Percentiles rank a stretch among this genome's conserved stretches.
These are phyloP conservation scores for Lactarius sanguifluus DNA, from an alignment of 768 basidiomycete species.

Conservation along the genomic window DNA sequence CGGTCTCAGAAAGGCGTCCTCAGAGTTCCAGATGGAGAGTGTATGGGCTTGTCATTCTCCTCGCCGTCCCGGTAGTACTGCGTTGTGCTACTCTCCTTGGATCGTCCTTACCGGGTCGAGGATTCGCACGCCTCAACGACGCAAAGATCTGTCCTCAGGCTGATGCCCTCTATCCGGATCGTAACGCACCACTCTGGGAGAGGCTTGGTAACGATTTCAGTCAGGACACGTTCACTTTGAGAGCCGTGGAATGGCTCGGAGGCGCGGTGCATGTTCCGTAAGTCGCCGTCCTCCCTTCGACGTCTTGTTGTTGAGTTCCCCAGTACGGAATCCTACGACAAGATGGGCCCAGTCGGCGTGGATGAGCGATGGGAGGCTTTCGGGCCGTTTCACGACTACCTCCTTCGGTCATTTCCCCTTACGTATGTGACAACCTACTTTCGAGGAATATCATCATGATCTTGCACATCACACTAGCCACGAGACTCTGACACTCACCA, in stretches of 20 bases:
- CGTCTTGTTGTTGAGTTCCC: background rate
- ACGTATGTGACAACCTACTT: slow-evolving; percentile 41
- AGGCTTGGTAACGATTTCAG: slow-evolving; percentile 34
- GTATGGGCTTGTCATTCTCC: background rate
- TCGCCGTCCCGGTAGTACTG: background rate
- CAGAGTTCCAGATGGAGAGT: background rate
- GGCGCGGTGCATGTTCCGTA: slow-evolving; percentile 43
- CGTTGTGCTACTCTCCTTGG: background rate
- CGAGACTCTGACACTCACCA: slow-evolving; percentile 48
- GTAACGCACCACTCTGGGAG: slow-evolving; percentile 35
- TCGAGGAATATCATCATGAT: no score
- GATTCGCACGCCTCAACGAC: background rate
- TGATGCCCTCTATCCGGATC: slow-evolving; percentile 35
- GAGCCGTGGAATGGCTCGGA: slow-evolving; percentile 41
- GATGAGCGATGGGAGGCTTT: slow-evolving; percentile 49
- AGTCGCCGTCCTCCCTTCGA: slow-evolving; percentile 22
- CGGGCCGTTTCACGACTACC: slow-evolving; percentile 41
- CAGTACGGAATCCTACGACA: slow-evolving; percentile 54
- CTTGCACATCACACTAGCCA: slow-evolving; percentile 39
- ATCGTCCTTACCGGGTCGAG: background rate
- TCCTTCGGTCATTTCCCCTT: slow-evolving; percentile 56
- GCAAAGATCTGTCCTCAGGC: slow-evolving; percentile 31
- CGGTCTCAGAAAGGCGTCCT: background rate
- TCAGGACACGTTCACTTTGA: slow-evolving; percentile 38
- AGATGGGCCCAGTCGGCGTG: slow-evolving; percentile 47